Evolutionary conservation across 2,329 filamentous ascomycete species (phyloP).

Genomic region (Elsinoe australis): DNA sequence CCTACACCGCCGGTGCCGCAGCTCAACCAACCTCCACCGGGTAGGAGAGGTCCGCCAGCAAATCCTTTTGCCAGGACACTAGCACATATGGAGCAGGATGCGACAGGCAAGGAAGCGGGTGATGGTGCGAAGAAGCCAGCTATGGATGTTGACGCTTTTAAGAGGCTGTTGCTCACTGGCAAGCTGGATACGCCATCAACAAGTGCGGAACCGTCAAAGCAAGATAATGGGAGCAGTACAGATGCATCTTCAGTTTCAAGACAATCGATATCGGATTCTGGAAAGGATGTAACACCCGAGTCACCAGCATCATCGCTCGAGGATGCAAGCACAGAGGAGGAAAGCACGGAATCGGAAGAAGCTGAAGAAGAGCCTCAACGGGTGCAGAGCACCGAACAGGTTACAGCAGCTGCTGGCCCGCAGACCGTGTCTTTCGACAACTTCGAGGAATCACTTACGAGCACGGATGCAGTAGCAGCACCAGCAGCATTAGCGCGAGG

Average conservation of each 20-base stretch:
- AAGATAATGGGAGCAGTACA: slow-evolving; percentile 39
- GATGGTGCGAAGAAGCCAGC: slow-evolving; percentile 23
- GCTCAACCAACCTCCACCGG: slow-evolving; percentile 5
- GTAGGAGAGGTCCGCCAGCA: slow-evolving; percentile 23
- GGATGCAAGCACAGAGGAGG: slow-evolving; percentile 29
- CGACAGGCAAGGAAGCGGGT: neutral
- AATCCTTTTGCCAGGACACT: slow-evolving; percentile 31
- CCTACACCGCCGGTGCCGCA: neutral
- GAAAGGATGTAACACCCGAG: slow-evolving; percentile 37
- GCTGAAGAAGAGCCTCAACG: no score
- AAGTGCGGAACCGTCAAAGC: slow-evolving; percentile 8
- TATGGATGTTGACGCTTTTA: slow-evolving; percentile 70
- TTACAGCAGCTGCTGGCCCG: slow-evolving; percentile 26
- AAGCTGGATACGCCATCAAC: slow-evolving; percentile 39
- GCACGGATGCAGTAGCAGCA: neutral
- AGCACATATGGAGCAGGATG: slow-evolving; percentile 25
- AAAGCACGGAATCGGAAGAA: slow-evolving; percentile 18
- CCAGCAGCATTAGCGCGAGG: neutral
- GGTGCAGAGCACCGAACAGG: slow-evolving; percentile 37
- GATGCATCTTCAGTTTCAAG: slow-evolving; percentile 50
- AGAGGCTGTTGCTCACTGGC: slow-evolving; percentile 64
- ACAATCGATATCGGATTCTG: slow-evolving; percentile 48
- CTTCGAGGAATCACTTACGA: slow-evolving; percentile 26
- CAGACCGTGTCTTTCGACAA: slow-evolving; percentile 30
- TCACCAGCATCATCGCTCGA: slow-evolving; percentile 52